Evolutionary conservation across 305 asterid genomes (phyloP).

Genomic region (Lippia alba): DNA sequence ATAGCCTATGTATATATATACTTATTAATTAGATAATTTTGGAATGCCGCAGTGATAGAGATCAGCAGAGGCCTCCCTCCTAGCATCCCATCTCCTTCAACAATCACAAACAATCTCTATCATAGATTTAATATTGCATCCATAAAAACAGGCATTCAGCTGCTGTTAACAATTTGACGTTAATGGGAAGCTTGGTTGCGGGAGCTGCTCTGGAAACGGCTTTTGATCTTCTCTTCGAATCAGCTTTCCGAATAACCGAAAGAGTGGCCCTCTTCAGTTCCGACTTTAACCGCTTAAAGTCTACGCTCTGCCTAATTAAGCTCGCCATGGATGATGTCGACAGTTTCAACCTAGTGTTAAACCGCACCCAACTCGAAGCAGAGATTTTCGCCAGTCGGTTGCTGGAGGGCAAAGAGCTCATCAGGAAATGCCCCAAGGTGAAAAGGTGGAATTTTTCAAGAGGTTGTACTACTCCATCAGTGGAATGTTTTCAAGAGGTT

Average conservation of each 20-base stretch:
- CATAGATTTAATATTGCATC: too few species aligned
- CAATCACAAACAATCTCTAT: too few species aligned
- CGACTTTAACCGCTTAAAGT: slow-evolving; percentile 27
- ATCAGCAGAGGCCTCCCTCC: too few species aligned
- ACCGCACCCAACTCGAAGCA: slow-evolving; percentile 28
- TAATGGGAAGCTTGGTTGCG: slow-evolving; percentile 29
- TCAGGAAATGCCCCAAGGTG: slow-evolving; percentile 34
- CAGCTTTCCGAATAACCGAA: slow-evolving; percentile 29
- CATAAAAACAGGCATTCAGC: too few species aligned
- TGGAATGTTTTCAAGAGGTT: slow-evolving; percentile 16
- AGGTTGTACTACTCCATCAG: slow-evolving; percentile 29
- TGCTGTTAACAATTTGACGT: too few species aligned
- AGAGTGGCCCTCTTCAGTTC: slow-evolving; percentile 36
- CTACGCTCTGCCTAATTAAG: slow-evolving; percentile 24
- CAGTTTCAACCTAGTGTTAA: slow-evolving; percentile 37
- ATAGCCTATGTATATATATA: too few species aligned
- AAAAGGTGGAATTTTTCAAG: slow-evolving; percentile 20
- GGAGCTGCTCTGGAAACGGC: slow-evolving; percentile 49
- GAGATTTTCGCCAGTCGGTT: slow-evolving; percentile 22
- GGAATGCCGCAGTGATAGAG: too few species aligned
- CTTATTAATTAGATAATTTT: too few species aligned
- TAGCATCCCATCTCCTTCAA: too few species aligned
- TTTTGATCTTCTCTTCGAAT: slow-evolving; percentile 32
- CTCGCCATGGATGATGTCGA: slow-evolving; percentile 40
- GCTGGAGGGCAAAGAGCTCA: slow-evolving; percentile 32